Evolutionary conservation across 306 rosid genomes (phyloP).

Genomic region (barrel medic (Medicago truncatula)): DNA sequence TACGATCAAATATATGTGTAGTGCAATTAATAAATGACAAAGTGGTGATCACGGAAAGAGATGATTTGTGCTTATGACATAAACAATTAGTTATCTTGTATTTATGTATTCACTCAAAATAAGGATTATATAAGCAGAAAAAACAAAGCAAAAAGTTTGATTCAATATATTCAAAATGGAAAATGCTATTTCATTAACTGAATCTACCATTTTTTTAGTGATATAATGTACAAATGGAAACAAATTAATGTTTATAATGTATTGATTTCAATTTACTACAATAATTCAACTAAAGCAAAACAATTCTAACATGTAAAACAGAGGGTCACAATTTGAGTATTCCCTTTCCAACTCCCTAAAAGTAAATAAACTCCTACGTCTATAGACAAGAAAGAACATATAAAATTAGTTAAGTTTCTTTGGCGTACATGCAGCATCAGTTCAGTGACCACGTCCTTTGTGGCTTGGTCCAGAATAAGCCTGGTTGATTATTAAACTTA

Average conservation of each 20-base stretch:
- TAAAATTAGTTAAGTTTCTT: not conserved
- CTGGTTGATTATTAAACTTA: constrained; percentile 21
- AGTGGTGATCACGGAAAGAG: no score
- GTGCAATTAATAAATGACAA: no score
- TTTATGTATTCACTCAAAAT: no score
- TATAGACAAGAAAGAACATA: not conserved
- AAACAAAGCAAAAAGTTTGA: no score
- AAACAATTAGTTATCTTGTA: no score
- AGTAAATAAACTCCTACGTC: not conserved
- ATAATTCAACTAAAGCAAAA: not conserved
- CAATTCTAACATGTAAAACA: not conserved
- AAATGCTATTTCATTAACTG: no score
- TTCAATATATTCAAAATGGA: no score
- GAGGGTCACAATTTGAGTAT: not conserved
- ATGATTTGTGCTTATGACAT: no score
- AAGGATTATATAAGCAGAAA: no score
- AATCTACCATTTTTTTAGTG: no score
- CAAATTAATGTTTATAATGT: not conserved
- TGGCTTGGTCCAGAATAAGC: constrained; percentile 12
- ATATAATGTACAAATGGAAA: not conserved
- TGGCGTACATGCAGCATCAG: not conserved
- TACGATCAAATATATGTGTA: no score
- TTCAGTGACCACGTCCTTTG: constrained; percentile 59
- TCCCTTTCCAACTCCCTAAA: not conserved
- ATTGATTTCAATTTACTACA: not conserved